These are phyloP conservation scores for Fusarium denticulatum DNA, from an alignment of 2,329 filamentous ascomycete species.

Conservation along the genomic window DNA sequence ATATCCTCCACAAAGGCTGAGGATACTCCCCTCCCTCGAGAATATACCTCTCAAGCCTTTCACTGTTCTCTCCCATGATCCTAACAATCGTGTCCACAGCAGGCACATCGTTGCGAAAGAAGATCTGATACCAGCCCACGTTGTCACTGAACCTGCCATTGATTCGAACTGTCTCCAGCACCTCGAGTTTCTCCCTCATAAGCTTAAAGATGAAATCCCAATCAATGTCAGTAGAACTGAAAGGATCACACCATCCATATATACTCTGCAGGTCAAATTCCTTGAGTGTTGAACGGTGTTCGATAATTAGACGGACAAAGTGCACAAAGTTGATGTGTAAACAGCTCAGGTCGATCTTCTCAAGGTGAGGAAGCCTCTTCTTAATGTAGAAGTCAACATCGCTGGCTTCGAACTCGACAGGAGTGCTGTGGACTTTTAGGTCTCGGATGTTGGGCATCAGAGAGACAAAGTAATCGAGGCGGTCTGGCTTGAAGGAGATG, in stretches of 20 bases:
- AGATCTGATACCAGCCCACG: slow-evolving; percentile 26
- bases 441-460: slow-evolving; percentile 34
- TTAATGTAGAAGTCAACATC: slow-evolving; percentile 31
- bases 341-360: slow-evolving; percentile 26
- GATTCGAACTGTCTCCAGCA: slow-evolving; percentile 13
- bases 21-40: slow-evolving; percentile 34
- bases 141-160: slow-evolving; percentile 20
- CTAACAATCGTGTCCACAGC: neutral
- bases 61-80: neutral
- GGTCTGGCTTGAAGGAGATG: slow-evolving; percentile 16
- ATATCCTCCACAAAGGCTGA: slow-evolving; percentile 13
- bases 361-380: slow-evolving; percentile 27
- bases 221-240: slow-evolving; percentile 3
- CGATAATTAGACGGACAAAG: slow-evolving; percentile 24
- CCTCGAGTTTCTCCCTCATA: slow-evolving; percentile 14
- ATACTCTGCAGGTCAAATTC: slow-evolving; percentile 13
- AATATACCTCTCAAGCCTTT: slow-evolving; percentile 26
- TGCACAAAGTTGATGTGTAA: slow-evolving; percentile 25
- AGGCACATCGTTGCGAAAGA: neutral
- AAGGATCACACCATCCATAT: slow-evolving; percentile 11
- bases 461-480: slow-evolving; percentile 33
- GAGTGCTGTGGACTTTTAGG: slow-evolving; percentile 14
- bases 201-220: slow-evolving; percentile 32
- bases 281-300: slow-evolving; percentile 28
- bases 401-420: neutral